Evolutionary conservation across 306 rosid genomes (phyloP).

Genomic region (Ziziphus jujuba): DNA sequence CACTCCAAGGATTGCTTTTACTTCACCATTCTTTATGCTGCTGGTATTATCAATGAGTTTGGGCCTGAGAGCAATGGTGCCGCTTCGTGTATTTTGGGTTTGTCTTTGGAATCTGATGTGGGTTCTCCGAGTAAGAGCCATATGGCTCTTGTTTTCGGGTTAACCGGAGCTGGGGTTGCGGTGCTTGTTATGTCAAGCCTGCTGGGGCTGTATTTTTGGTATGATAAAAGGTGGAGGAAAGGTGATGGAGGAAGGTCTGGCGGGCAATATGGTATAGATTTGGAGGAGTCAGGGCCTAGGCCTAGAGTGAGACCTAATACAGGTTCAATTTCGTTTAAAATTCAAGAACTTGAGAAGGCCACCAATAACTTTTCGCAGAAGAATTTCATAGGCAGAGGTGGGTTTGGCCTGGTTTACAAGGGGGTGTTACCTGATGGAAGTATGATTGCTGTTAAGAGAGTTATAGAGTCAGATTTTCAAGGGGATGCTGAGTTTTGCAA

Average conservation of each 20-base stretch:
- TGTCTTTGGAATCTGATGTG: constrained; percentile 36
- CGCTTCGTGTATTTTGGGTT: constrained; percentile 51
- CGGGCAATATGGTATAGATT: constrained; percentile 42
- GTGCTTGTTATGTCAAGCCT: constrained; percentile 51
- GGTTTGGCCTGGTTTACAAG: constrained; percentile 82
- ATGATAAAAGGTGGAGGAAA: constrained; percentile 48
- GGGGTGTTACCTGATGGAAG: constrained; percentile 73
- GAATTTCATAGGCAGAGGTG: constrained; percentile 89
- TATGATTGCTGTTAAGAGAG: constrained; percentile 74
- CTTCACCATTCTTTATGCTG: constrained; percentile 71
- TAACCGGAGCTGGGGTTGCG: constrained; percentile 74
- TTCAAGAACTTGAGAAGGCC: constrained; percentile 86
- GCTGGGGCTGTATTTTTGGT: constrained; percentile 67
- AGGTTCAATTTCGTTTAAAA: constrained; percentile 85
- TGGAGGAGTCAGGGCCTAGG: constrained; percentile 67
- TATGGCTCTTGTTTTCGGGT: constrained; percentile 65
- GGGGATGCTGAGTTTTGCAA: constrained; percentile 85
- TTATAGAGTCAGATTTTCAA: constrained; percentile 83
- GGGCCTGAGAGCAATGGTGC: constrained; percentile 81
- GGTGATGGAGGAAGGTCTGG: constrained; percentile 20
- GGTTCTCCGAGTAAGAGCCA: constrained; percentile 41
- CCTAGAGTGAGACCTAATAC: constrained; percentile 78
- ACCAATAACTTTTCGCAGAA: constrained; percentile 69
- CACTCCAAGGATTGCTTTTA: constrained; percentile 54
- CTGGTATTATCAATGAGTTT: constrained; percentile 70